Conservation (phyloP, 495 filamentous ascomycete genomes). For the Lasiosphaeria miniovina region DNA sequence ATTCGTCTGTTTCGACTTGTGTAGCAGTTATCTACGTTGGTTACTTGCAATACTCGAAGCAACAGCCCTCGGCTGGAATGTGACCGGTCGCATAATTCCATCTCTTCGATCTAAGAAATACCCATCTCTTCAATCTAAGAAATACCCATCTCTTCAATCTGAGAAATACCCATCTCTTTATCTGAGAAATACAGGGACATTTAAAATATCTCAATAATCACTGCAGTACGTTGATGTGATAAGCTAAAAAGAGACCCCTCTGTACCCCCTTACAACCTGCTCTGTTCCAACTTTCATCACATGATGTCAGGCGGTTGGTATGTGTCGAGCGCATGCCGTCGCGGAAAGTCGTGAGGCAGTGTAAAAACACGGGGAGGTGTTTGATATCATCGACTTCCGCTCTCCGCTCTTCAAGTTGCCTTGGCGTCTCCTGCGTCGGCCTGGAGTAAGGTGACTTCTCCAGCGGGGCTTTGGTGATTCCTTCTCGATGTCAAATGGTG, state of each 20-base stretch:
- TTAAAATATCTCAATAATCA: background rate
- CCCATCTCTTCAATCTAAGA: too few species aligned
- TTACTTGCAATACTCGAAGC: too few species aligned
- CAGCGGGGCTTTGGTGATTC: background rate
- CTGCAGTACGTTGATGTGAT: background rate
- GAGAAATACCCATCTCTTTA: too few species aligned
- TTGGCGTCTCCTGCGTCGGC: background rate
- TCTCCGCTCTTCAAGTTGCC: background rate
- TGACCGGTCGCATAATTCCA: too few species aligned
- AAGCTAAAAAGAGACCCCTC: background rate
- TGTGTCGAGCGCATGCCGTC: background rate
- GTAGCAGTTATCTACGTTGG: too few species aligned
- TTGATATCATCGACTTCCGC: background rate
- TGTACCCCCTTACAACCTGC: background rate
- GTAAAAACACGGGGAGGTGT: background rate
- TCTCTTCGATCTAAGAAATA: too few species aligned
- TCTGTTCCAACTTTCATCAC: background rate
- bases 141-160: too few species aligned
- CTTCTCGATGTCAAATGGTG: background rate
- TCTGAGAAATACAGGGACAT: too few species aligned
- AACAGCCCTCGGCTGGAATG: too few species aligned
- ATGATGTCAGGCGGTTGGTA: background rate
- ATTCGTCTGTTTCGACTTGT: too few species aligned
- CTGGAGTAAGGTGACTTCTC: background rate
- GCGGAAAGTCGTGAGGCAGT: background rate